Conservation (phyloP, 2,329 filamentous ascomycete genomes). For the Aureobasidium zeae region DNA sequence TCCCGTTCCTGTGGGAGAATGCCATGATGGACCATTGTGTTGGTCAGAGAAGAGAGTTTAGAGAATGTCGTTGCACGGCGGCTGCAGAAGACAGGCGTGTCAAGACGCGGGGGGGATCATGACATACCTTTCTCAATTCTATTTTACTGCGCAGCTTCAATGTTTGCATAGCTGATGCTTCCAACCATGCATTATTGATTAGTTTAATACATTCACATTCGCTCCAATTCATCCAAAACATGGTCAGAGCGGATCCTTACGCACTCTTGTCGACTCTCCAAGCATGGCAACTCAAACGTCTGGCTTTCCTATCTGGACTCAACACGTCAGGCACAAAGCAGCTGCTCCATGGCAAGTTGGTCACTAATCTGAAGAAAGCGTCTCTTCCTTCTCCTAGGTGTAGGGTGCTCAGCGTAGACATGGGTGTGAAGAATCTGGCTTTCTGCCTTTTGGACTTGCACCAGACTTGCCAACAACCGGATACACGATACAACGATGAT, state of each 20-base stretch:
- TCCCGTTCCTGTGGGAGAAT: no score
- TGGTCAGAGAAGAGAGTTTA: no score
- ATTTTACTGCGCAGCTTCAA: no score
- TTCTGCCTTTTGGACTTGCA: constrained; percentile 47
- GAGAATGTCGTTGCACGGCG: no score
- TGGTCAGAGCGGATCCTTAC: background rate
- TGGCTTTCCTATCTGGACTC: constrained; percentile 54
- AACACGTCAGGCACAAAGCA: constrained; percentile 51
- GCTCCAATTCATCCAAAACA: no score
- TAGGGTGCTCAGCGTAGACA: constrained; percentile 66
- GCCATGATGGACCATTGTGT: no score
- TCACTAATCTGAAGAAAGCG: constrained; percentile 26
- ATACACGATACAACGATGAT: background rate
- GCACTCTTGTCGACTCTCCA: constrained; percentile 37
- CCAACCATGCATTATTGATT: no score
- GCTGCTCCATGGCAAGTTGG: constrained; percentile 44
- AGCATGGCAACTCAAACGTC: constrained; percentile 44
- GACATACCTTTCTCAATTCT: no score
- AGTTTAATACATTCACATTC: no score
- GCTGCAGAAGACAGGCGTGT: no score
- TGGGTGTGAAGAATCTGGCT: constrained; percentile 75
- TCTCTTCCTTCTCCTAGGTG: constrained; percentile 14
- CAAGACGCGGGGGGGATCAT: no score
- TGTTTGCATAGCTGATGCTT: no score
- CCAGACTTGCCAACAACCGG: constrained; percentile 11